Conservation (phyloP, 306 rosid genomes). For the Sicyos baderoa region DNA sequence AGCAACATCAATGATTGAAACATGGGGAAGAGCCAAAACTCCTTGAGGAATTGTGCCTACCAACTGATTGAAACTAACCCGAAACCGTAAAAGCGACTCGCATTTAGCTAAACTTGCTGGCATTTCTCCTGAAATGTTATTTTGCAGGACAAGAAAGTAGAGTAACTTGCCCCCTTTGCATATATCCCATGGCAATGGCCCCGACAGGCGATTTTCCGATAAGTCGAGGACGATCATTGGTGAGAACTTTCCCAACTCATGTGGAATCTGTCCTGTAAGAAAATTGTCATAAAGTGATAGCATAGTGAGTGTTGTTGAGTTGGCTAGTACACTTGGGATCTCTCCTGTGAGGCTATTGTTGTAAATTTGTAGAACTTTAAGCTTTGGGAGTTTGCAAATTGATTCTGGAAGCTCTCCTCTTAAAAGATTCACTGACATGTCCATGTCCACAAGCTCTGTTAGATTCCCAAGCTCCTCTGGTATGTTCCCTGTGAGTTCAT, state of each 20-base stretch:
- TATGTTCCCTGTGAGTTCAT: constrained; percentile 54
- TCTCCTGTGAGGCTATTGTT: constrained; percentile 78
- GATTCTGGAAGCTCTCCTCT: constrained; percentile 65
- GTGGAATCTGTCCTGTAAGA: constrained; percentile 57
- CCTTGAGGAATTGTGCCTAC: constrained; percentile 64
- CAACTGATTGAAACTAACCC: constrained; percentile 59
- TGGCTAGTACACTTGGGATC: constrained; percentile 56
- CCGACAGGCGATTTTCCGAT: constrained; percentile 69
- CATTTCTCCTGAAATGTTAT: constrained; percentile 58
- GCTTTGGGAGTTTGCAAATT: constrained; percentile 63
- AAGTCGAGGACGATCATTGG: constrained; percentile 60
- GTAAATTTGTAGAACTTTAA: constrained; percentile 74
- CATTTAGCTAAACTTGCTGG: constrained; percentile 60
- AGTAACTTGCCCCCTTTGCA: constrained; percentile 55
- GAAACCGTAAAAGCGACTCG: constrained; percentile 55
- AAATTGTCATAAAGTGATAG: constrained; percentile 74
- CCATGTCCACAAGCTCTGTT: constrained; percentile 59
- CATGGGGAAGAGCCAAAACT: constrained; percentile 59
- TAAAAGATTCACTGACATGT: constrained; percentile 77
- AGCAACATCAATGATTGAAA: constrained; percentile 73
- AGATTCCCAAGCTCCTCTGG: constrained; percentile 81
- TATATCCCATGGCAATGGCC: constrained; percentile 68
- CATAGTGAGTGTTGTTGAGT: constrained; percentile 51
- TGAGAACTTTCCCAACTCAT: constrained; percentile 55
- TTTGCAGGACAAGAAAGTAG: constrained; percentile 66